Percentiles rank a stretch among this genome's conserved stretches.
phyloP scores from a whole-genome alignment of 495 filamentous ascomycete species.

The Talaromyces thailandensis region DNA sequence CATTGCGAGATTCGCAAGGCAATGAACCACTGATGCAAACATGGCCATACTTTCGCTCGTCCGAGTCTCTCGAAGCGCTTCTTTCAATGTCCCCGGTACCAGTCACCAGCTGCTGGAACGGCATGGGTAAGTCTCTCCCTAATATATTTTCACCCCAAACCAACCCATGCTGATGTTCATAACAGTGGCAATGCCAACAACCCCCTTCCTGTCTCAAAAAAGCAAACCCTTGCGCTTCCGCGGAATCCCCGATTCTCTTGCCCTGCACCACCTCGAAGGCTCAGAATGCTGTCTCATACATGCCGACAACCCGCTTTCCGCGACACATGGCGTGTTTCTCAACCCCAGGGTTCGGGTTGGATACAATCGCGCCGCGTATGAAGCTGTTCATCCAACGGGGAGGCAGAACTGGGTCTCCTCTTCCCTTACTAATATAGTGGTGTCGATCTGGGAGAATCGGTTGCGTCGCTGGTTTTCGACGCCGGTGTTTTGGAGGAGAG shows the following conservation, averaged over 20 bases:
- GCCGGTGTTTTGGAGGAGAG: conserved; percentile 24
- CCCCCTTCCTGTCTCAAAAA: conserved; percentile 6
- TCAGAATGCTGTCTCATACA: conserved; percentile 83
- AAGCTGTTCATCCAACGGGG: conserved; percentile 32
- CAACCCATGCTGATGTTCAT: neutral
- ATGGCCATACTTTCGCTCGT: conserved; percentile 71
- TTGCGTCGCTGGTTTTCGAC: conserved; percentile 39
- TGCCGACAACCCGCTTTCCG: conserved; percentile 53
- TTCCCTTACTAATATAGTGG: conserved; percentile 26
- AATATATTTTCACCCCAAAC: neutral
- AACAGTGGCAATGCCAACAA: neutral
- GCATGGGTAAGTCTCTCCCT: conserved; percentile 41
- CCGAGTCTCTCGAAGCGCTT: conserved; percentile 49
- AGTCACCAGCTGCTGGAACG: conserved; percentile 79
- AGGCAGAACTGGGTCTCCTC: neutral
- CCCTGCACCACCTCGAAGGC: conserved; percentile 59
- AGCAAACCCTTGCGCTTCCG: conserved; percentile 51
- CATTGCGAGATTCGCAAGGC: conserved; percentile 62
- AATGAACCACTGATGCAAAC: conserved; percentile 50
- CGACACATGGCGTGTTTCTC: conserved; percentile 55
- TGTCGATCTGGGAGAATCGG: conserved; percentile 50
- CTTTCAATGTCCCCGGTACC: conserved; percentile 47
- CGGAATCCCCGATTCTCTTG: conserved; percentile 61
- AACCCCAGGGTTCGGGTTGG: conserved; percentile 74
- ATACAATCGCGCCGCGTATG: conserved; percentile 53